Conservation (phyloP, 495 filamentous ascomycete species). For the Apiosordaria backusii region DNA sequence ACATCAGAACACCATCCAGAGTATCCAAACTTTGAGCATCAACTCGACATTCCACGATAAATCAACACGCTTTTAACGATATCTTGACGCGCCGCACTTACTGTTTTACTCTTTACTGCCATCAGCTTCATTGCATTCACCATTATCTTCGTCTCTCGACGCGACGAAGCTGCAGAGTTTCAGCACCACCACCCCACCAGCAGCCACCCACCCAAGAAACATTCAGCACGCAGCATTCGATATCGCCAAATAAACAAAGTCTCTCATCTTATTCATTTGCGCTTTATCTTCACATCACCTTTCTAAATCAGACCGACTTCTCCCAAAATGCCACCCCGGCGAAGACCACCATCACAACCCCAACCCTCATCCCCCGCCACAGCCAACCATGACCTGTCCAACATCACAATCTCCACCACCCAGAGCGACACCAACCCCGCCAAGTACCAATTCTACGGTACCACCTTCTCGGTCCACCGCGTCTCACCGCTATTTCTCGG, state of each 20-base stretch:
- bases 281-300: no score
- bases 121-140: background rate
- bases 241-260: no score
- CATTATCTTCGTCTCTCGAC: background rate
- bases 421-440: background rate
- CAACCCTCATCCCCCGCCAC: background rate
- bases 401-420: background rate
- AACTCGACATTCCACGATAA: background rate
- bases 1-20: no score
- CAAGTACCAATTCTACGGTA: conserved; percentile 40
- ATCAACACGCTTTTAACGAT: background rate
- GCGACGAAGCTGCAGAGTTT: no score
- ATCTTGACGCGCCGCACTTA: background rate
- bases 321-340: background rate
- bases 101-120: background rate
- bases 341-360: background rate
- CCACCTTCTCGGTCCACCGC: conserved; percentile 47
- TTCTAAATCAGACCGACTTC: no score
- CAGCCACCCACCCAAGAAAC: no score
- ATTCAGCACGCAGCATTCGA: no score
- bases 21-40: background rate
- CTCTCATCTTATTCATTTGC: no score
- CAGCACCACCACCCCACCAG: no score
- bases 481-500: conserved; percentile 44
- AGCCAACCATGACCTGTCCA: background rate